These are phyloP conservation scores for Cercophora newfieldiana DNA, from an alignment of 495 filamentous ascomycete species.

Conservation along the genomic window DNA sequence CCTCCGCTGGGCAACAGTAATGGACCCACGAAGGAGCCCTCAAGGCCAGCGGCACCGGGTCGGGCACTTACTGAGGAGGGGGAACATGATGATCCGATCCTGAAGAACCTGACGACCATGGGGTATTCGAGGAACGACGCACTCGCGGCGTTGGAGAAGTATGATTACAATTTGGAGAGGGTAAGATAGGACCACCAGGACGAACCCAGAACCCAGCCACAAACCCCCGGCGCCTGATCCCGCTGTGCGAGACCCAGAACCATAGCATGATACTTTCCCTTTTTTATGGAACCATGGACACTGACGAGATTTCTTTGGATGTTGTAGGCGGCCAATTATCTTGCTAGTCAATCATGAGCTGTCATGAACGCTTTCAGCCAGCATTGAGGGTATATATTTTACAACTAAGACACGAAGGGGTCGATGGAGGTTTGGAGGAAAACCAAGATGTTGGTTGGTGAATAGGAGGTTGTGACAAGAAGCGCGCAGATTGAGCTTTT, in stretches of 20 bases:
- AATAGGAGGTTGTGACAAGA: conserved; percentile 1
- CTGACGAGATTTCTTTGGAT: conserved; percentile 30
- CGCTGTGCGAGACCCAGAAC: conserved; percentile 2
- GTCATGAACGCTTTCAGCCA: neutral
- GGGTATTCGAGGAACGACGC: conserved; percentile 79
- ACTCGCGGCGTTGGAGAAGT: conserved; percentile 86
- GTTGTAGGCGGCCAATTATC: conserved; percentile 48
- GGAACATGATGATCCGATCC: conserved; percentile 84
- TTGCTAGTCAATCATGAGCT: conserved; percentile 46
- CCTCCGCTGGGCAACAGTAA: conserved; percentile 24
- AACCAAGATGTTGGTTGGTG: neutral
- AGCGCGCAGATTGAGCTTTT: conserved; percentile 2
- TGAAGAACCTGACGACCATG: conserved; percentile 89
- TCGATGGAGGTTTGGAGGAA: neutral
- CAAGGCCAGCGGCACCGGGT: conserved; percentile 44
- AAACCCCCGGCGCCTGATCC: neutral
- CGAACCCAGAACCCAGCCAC: neutral
- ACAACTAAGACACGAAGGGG: neutral
- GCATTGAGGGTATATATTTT: neutral
- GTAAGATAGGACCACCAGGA: conserved; percentile 52
- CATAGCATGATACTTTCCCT: neutral
- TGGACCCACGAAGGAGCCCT: conserved; percentile 32
- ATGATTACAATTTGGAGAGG: conserved; percentile 93
- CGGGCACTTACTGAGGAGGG: conserved; percentile 72
- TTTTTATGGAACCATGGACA: conserved; percentile 17